Conservation (phyloP, 306 rosid genomes). For the Styphnolobium japonicum region DNA sequence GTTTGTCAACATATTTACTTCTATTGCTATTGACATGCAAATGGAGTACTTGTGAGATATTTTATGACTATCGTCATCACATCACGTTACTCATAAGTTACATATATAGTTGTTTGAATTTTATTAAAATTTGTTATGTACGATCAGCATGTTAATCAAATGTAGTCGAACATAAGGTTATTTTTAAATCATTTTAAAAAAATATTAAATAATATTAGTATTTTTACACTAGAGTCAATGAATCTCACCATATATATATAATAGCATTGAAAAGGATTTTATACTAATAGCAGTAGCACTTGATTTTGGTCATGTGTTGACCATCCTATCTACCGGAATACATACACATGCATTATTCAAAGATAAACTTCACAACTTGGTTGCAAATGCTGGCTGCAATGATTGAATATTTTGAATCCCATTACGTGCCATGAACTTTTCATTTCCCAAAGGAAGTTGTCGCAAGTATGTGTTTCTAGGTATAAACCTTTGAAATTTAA, state of each 20-base stretch:
- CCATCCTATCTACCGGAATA: neutral
- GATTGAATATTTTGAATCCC: no score
- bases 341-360: neutral
- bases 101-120: no score
- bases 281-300: neutral
- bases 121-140: no score
- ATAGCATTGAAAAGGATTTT: neutral
- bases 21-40: neutral
- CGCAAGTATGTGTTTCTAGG: neutral
- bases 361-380: neutral
- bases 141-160: no score
- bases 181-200: neutral
- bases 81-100: neutral
- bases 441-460: neutral
- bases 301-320: neutral
- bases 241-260: no score
- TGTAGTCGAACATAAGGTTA: no score
- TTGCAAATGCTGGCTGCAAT: neutral
- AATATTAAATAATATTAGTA: neutral
- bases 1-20: neutral
- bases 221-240: neutral
- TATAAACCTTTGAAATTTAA: neutral
- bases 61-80: neutral
- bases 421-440: conserved; percentile 5
- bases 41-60: neutral